Evolutionary conservation across 2,329 filamentous ascomycete genomes (phyloP).

Genomic region (Teratosphaeria gauchensis): DNA sequence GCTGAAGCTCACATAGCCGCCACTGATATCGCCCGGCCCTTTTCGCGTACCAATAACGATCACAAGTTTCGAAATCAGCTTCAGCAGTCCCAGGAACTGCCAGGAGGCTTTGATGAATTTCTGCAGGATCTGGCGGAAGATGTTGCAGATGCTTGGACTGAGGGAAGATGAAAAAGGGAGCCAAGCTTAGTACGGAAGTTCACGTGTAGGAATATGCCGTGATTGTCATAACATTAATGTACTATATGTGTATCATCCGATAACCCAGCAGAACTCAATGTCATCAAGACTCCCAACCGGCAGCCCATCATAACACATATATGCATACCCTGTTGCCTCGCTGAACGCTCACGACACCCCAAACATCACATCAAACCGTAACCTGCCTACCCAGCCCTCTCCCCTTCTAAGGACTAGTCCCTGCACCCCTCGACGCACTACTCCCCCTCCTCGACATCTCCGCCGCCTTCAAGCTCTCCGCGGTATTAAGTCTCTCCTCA

Average conservation of each 20-base stretch:
- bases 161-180: too few species aligned
- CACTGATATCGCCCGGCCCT: too few species aligned
- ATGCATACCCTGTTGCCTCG: not conserved
- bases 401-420: not conserved
- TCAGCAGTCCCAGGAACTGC: too few species aligned
- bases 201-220: too few species aligned
- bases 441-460: not conserved
- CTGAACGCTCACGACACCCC: not conserved
- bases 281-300: not conserved
- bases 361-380: not conserved
- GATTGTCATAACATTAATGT: too few species aligned
- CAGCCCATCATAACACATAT: not conserved
- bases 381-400: not conserved
- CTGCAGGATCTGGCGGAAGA: too few species aligned
- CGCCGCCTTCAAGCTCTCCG: slow-evolving; percentile 9
- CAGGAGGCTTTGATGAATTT: too few species aligned
- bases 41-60: too few species aligned
- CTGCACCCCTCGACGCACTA: not conserved
- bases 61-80: too few species aligned
- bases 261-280: not conserved
- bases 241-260: not conserved
- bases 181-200: too few species aligned
- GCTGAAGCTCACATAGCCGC: too few species aligned
- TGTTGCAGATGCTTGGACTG: too few species aligned
- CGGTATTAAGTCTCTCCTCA: slow-evolving; percentile 38